Conservation (phyloP, 129 eudicot species). For the Saussurea involucrata region DNA sequence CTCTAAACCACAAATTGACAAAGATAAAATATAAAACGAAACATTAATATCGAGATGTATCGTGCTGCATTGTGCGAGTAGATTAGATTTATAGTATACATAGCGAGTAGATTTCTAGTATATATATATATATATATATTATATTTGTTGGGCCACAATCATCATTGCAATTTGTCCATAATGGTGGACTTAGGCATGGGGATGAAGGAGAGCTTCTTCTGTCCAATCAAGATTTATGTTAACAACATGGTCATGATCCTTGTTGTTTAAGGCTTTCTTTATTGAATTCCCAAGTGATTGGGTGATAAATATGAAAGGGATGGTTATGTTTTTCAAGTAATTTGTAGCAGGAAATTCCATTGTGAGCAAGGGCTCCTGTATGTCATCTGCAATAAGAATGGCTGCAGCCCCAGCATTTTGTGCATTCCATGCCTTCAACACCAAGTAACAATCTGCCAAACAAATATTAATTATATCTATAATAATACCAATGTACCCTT, state of each 20-base stretch:
- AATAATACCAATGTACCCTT: not conserved
- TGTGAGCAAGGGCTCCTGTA: conserved; percentile 50
- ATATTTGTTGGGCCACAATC: too few relatives aligned
- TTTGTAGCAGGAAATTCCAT: conserved; percentile 45
- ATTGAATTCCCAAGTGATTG: conserved; percentile 54
- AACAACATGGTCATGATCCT: conserved; percentile 62
- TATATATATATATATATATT: too few relatives aligned
- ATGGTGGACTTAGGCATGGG: conserved; percentile 60
- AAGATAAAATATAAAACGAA: too few relatives aligned
- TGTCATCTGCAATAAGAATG: conserved; percentile 59
- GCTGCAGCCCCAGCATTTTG: conserved; percentile 84
- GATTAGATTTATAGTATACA: too few relatives aligned
- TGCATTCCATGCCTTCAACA: conserved; percentile 74
- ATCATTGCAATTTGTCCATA: conserved; percentile 5
- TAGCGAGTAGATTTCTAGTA: too few relatives aligned
- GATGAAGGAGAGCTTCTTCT: conserved; percentile 68
- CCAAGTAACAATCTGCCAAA: conserved; percentile 62
- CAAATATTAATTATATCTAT: not conserved
- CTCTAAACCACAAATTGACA: too few relatives aligned
- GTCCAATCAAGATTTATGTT: conserved; percentile 73
- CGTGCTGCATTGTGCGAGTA: too few relatives aligned
- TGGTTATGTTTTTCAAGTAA: conserved; percentile 49
- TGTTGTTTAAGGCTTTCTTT: conserved; percentile 44
- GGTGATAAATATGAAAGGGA: conserved; percentile 68
- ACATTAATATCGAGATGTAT: too few relatives aligned